Evolutionary conservation across 192 early-diverging fungal species (phyloP).

Genomic region (Coemansia erecta): DNA sequence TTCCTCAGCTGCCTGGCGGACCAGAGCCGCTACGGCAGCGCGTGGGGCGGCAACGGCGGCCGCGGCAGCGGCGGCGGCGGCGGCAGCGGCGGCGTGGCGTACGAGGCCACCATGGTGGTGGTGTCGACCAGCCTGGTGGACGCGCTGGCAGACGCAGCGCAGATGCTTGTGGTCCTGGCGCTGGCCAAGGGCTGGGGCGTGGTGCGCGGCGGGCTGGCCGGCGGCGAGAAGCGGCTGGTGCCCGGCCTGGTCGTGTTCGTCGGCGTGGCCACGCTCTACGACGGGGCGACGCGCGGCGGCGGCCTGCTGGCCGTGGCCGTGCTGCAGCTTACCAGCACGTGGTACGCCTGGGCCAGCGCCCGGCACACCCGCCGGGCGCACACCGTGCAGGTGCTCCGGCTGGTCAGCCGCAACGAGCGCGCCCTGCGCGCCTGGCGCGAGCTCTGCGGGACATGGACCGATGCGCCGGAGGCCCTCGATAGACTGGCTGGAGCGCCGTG

Average conservation of each 20-base stretch:
- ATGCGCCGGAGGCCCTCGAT: no score
- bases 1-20: conserved; percentile 43
- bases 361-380: conserved; percentile 35
- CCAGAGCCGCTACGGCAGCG: conserved; percentile 26
- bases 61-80: no score
- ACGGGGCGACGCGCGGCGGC: conserved; percentile 44
- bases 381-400: conserved; percentile 30
- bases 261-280: conserved; percentile 35
- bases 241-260: conserved; percentile 37
- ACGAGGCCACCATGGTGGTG: conserved; percentile 39
- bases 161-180: conserved; percentile 29
- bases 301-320: conserved; percentile 40
- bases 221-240: conserved; percentile 40
- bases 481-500: no score
- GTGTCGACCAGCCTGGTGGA: conserved; percentile 47
- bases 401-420: conserved; percentile 39
- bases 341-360: conserved; percentile 31
- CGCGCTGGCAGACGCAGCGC: conserved; percentile 39
- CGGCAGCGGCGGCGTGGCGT: no score
- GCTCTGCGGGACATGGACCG: no score
- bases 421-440: conserved; percentile 31
- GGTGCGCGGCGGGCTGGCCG: conserved; percentile 35
- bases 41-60: conserved; percentile 36
- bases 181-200: conserved; percentile 50
- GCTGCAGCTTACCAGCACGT: conserved; percentile 20